A percentile compares a stretch with the other conserved stretches of the same genome.
Evolutionary conservation across 192 early-diverging fungal species (phyloP).

Genomic region (Umbelopsis ramanniana): DNA sequence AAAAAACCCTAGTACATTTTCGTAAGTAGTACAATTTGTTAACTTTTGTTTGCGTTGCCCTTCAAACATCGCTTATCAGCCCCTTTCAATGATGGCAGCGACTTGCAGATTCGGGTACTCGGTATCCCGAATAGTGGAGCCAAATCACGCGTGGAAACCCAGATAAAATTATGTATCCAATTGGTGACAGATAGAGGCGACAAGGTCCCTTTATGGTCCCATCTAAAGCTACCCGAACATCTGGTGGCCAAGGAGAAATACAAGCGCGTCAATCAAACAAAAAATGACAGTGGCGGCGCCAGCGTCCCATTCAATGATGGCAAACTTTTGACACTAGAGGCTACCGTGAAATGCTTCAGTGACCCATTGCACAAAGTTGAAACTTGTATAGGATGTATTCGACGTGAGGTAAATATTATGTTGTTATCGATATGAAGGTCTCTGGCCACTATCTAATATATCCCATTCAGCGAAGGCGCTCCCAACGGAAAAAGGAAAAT

Average conservation of each 20-base stretch:
- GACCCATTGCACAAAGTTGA: conserved; percentile 74
- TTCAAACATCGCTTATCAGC: neutral
- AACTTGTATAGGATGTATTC: conserved; percentile 83
- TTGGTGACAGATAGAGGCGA: conserved; percentile 72
- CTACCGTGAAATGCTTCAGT: conserved; percentile 84
- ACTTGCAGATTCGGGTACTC: conserved; percentile 38
- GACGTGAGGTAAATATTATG: conserved; percentile 64
- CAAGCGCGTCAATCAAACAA: conserved; percentile 38
- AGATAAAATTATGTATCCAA: conserved; percentile 90
- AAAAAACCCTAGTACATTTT: neutral
- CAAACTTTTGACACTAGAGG: conserved; percentile 74
- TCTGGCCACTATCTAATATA: neutral
- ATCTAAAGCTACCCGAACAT: conserved; percentile 82
- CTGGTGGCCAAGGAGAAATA: conserved; percentile 83
- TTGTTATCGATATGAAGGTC: neutral
- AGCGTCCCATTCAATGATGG: conserved; percentile 48
- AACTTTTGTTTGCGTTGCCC: neutral
- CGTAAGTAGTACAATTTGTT: conserved; percentile 4
- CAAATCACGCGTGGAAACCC: conserved; percentile 93
- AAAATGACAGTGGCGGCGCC: conserved; percentile 35
- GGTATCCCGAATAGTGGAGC: conserved; percentile 63
- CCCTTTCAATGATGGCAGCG: neutral
- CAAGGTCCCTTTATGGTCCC: conserved; percentile 78
- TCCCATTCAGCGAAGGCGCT: conserved; percentile 58
- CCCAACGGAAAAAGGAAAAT: conserved; percentile 64